Conservation (phyloP, 164 flowering plant species). For the Euptelea pleiosperma region DNA sequence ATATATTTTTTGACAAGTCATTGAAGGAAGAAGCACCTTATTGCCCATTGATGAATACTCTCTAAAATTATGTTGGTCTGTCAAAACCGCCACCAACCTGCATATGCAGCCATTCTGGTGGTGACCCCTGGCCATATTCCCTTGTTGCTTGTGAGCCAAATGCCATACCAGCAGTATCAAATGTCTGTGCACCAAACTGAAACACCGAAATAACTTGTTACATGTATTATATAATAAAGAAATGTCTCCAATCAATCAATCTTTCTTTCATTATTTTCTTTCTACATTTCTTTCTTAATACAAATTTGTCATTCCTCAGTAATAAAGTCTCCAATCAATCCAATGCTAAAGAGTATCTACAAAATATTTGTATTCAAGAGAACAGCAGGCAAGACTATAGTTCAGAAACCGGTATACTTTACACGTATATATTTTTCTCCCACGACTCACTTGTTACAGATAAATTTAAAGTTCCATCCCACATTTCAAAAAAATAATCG, state of each 20-base stretch:
- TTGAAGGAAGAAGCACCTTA: constrained; percentile 12
- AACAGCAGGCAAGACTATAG: too few relatives aligned
- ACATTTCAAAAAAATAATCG: too few relatives aligned
- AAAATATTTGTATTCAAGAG: too few relatives aligned
- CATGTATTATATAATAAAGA: background rate
- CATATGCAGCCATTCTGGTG: constrained; percentile 83
- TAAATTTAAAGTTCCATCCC: too few relatives aligned
- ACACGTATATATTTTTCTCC: too few relatives aligned
- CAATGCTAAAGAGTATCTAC: too few relatives aligned
- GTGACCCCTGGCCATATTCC: constrained; percentile 59
- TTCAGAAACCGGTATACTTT: too few relatives aligned
- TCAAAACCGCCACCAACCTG: constrained; percentile 74
- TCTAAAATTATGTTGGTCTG: constrained; percentile 39
- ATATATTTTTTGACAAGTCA: constrained; percentile 1
- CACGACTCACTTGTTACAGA: too few relatives aligned
- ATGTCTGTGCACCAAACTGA: constrained; percentile 50
- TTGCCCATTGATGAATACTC: constrained; percentile 6
- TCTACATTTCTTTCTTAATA: background rate
- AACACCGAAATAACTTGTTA: constrained; percentile 17
- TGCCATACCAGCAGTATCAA: constrained; percentile 56
- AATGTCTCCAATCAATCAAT: too few relatives aligned
- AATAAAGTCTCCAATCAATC: too few relatives aligned
- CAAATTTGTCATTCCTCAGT: background rate
- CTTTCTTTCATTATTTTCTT: too few relatives aligned
- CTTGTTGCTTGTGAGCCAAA: constrained; percentile 59